Percentiles rank a stretch among this genome's conserved stretches.
Conservation (phyloP, 352 stramenopile species). For the Phytophthora megakarya region DNA sequence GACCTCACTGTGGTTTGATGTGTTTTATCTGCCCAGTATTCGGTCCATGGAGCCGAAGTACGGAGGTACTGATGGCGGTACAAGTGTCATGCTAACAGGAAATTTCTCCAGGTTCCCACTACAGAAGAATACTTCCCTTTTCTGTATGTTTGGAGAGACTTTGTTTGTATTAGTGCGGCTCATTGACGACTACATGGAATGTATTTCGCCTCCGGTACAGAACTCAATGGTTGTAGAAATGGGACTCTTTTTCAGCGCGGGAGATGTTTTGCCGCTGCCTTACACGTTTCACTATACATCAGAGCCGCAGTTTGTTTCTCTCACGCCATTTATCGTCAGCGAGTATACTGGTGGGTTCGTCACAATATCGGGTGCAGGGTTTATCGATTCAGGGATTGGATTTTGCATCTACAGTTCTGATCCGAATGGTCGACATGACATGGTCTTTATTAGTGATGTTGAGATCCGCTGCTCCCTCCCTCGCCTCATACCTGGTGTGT, state of each 20-base stretch:
- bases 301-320: constrained; percentile 22
- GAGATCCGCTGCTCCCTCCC: constrained; percentile 39
- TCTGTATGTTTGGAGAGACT: constrained; percentile 41
- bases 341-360: constrained; percentile 33
- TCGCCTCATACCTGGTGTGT: constrained; percentile 26
- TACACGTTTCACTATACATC: constrained; percentile 42
- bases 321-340: constrained; percentile 31
- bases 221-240: constrained; percentile 14
- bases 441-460: constrained; percentile 24
- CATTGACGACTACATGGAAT: constrained; percentile 18
- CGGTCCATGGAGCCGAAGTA: constrained; percentile 23
- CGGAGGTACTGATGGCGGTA: constrained; percentile 35
- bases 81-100: constrained; percentile 33
- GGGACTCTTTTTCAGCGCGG: constrained; percentile 33
- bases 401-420: constrained; percentile 38
- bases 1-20: constrained; percentile 30
- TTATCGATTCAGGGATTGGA: constrained; percentile 23
- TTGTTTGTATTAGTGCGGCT: constrained; percentile 13
- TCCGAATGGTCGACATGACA: not conserved
- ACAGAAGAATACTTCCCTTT: constrained; percentile 10
- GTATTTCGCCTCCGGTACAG: constrained; percentile 28
- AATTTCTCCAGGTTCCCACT: constrained; percentile 31
- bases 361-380: constrained; percentile 38
- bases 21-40: constrained; percentile 24
- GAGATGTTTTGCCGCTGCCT: constrained; percentile 29